Base-by-base conservation (phyloP, 2,329 filamentous ascomycete genomes). In the Aureobasidium sp. region DNA sequence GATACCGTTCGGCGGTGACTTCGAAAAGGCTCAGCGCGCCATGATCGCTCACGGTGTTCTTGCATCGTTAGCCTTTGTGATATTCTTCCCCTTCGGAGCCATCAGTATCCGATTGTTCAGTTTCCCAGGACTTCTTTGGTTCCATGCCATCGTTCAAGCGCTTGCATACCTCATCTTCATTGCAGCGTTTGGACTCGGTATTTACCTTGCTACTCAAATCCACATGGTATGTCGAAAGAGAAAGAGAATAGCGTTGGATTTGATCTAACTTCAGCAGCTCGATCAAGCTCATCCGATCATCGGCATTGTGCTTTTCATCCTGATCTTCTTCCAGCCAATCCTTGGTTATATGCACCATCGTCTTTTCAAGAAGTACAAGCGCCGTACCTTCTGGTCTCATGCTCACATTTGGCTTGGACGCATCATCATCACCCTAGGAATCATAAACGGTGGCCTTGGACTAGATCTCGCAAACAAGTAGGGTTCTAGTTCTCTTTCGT, bases 251-350 rank as follows among this genome's bases (percentile, higher is more conserved):
- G 17, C 20, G 3, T 7, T 3, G 25, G 25, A 8, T 14, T 7
- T 15, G 17, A n/a, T 25, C 42, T 55, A 9, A 44, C 34, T 25
- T 47, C 20, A 17, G 17, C 31, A 77, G 62, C 62, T 80, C 11
- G 63, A 72, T 51, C 68, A 72, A 47, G 72, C 78, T 48, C 82
- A 85, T 64, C 74, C 79, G 1, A 76, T 83, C 65, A 81, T 85
- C 56, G 82, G 82, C n/a, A 76, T 82, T 7, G 68, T 83, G 14
- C 74, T 82, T 3, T 72, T 84, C 41, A 71, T 72, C 0, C 65
- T 74, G 6, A 69, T 88, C 2, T 74, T 85, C 12, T 80, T 87
- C 65, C 80, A 83, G 64, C 82, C 82, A 0, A 68, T 78, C 2
- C 72, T 82, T 37, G 82, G 82, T 4, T 68, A 77, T 17, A 63